A percentile compares a stretch with the other conserved stretches of the same genome.
Evolutionary conservation across 176 grass and related monocot species (phyloP).

Genomic region (Musa schizocarpa): DNA sequence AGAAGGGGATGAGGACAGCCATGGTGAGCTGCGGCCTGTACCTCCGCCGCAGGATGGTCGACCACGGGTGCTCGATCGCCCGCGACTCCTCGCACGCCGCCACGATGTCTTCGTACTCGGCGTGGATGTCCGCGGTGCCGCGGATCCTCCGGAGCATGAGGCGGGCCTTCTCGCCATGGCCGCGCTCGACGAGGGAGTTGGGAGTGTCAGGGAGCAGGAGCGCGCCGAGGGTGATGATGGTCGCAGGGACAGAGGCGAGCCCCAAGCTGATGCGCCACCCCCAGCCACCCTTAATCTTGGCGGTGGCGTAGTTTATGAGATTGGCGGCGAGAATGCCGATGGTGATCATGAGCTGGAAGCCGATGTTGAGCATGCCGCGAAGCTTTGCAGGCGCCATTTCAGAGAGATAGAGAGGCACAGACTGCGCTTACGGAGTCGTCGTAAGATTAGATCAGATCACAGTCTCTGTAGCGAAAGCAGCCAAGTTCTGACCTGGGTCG

Average conservation of each 20-base stretch:
- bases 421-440: not conserved
- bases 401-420: not conserved
- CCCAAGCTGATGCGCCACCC: not conserved
- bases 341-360: not conserved
- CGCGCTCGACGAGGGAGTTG: not conserved
- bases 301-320: not conserved
- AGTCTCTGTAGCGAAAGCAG: not conserved
- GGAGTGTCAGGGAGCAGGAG: not conserved
- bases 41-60: constrained; percentile 34
- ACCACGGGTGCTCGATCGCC: constrained; percentile 42
- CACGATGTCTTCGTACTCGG: constrained; percentile 49
- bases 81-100: constrained; percentile 43
- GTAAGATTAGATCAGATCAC: not conserved
- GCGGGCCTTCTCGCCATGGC: not conserved
- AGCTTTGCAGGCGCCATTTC: not conserved
- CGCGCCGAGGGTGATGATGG: not conserved
- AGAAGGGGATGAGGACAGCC: constrained; percentile 51
- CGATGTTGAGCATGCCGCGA: not conserved
- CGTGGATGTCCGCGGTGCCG: constrained; percentile 34
- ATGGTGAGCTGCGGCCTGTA: constrained; percentile 56
- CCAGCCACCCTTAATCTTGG: not conserved
- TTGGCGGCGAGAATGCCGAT: not conserved
- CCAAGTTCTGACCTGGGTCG: constrained; percentile 44
- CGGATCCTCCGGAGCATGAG: constrained; percentile 42
- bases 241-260: not conserved